Percentiles rank a stretch among this genome's conserved stretches.
Evolutionary conservation across 2,329 filamentous ascomycete genomes (phyloP).

Genomic region (Fusarium sp.): DNA sequence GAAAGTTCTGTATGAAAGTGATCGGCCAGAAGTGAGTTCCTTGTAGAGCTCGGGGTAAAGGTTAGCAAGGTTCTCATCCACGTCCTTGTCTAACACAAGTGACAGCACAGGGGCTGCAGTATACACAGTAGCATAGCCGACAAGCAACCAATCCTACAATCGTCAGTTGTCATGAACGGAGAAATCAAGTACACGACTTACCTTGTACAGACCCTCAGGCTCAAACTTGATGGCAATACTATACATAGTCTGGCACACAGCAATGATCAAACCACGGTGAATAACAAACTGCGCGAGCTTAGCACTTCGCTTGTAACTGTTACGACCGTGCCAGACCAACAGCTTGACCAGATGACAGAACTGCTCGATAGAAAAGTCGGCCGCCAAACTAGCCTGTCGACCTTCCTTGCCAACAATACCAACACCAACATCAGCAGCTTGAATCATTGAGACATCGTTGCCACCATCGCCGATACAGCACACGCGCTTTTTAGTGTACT

Average conservation of each 20-base stretch:
- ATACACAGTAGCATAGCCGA: slow-evolving; percentile 96
- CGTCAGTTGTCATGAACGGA: slow-evolving; percentile 35
- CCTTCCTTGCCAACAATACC: slow-evolving; percentile 99
- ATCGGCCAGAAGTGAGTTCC: slow-evolving; percentile 89
- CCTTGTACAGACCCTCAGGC: slow-evolving; percentile 91
- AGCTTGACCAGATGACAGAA: slow-evolving; percentile 96
- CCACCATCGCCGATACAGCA: slow-evolving; percentile 98
- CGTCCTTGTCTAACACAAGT: slow-evolving; percentile 92
- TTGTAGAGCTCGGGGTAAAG: slow-evolving; percentile 98
- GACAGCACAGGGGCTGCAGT: slow-evolving; percentile 94
- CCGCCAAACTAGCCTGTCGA: slow-evolving; percentile 91
- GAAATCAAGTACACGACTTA: slow-evolving; percentile 43
- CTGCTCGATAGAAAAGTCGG: slow-evolving; percentile 96
- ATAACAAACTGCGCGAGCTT: slow-evolving; percentile 99
- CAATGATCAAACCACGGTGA: slow-evolving; percentile 94
- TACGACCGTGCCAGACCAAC: slow-evolving; percentile 98
- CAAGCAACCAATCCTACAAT: slow-evolving; percentile 86
- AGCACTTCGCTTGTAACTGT: slow-evolving; percentile 94
- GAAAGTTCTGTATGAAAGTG: slow-evolving; percentile 91
- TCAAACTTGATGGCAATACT: slow-evolving; percentile 93
- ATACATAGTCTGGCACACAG: slow-evolving; percentile 96
- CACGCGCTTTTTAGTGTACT: slow-evolving; percentile 92
- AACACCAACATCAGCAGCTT: slow-evolving; percentile 96
- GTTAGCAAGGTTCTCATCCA: slow-evolving; percentile 92
- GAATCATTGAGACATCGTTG: slow-evolving; percentile 99